Evolutionary conservation across 1,284 basidiomycete genomes (phyloP).

Genomic region (Microbotryum saponariae): DNA sequence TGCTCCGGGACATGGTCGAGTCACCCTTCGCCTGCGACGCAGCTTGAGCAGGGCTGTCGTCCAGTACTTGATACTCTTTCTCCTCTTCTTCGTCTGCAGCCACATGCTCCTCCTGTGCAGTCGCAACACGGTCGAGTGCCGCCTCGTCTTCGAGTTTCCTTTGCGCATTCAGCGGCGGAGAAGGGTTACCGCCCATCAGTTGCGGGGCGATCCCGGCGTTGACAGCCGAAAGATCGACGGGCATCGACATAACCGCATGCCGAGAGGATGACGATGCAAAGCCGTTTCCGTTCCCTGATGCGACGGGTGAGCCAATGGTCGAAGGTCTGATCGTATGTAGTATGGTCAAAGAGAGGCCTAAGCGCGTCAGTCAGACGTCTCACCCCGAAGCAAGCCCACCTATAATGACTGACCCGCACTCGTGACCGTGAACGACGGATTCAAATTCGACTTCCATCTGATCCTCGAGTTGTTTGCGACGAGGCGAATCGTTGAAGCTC

Average conservation of each 20-base stretch:
- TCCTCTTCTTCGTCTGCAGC: background rate
- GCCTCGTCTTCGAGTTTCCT: background rate
- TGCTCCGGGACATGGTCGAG: no score
- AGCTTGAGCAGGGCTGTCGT: background rate
- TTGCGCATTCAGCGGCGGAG: slow-evolving; percentile 2
- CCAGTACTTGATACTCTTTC: no score
- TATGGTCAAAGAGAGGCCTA: background rate
- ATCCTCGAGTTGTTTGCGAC: background rate
- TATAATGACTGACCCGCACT: slow-evolving; percentile 19
- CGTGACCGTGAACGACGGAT: slow-evolving; percentile 19
- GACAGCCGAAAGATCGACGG: slow-evolving; percentile 16
- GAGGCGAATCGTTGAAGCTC: background rate
- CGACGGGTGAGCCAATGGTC: background rate
- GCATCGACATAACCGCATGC: slow-evolving; percentile 6
- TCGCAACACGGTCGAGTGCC: background rate
- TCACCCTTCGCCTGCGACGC: background rate
- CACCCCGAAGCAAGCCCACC: background rate
- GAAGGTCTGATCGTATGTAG: background rate
- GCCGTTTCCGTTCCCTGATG: background rate
- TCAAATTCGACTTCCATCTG: slow-evolving; percentile 21
- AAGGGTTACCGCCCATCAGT: slow-evolving; percentile 15
- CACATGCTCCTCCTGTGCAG: background rate
- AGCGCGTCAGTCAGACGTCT: background rate
- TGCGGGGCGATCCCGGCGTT: slow-evolving; percentile 23
- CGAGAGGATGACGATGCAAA: background rate